Conservation (phyloP, 257 asterid genomes). For the Cruciata laevipes region DNA sequence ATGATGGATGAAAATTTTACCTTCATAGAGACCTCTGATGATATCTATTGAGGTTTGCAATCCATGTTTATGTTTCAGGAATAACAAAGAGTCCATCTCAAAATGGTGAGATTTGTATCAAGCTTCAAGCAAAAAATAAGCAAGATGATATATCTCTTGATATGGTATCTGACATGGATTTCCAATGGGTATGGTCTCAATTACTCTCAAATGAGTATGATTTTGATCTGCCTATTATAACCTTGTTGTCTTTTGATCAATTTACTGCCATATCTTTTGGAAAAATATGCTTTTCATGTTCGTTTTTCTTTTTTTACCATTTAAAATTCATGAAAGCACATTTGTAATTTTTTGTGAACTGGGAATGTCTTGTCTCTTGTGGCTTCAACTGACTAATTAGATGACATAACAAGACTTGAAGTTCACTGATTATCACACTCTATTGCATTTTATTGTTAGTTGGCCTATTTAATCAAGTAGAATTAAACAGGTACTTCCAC, state of each 20-base stretch:
- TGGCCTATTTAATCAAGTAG: background rate
- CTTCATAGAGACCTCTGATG: too few species aligned
- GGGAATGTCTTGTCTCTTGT: background rate
- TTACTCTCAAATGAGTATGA: background rate
- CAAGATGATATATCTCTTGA: conserved; percentile 31
- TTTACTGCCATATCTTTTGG: background rate
- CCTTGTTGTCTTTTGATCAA: background rate
- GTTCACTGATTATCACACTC: background rate
- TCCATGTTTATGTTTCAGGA: conserved; percentile 29
- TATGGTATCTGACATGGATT: conserved; percentile 38
- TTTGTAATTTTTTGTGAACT: background rate
- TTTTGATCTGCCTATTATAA: conserved; percentile 5
- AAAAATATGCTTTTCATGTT: too few species aligned
- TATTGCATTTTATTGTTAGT: background rate
- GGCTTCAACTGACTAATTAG: background rate
- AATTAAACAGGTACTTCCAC: background rate
- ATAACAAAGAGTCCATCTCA: conserved; percentile 17
- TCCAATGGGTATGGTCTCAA: conserved; percentile 38
- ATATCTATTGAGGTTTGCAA: background rate
- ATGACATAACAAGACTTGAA: background rate
- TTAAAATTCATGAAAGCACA: too few species aligned
- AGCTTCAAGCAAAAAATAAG: conserved; percentile 31
- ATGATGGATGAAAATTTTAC: too few species aligned
- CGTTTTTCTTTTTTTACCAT: too few species aligned
- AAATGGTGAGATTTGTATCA: conserved; percentile 24